Percentiles rank a stretch among this genome's conserved stretches.
Evolutionary conservation across 2,329 filamentous ascomycete species (phyloP).

Genomic region (Reticulascus tulasneorum): DNA sequence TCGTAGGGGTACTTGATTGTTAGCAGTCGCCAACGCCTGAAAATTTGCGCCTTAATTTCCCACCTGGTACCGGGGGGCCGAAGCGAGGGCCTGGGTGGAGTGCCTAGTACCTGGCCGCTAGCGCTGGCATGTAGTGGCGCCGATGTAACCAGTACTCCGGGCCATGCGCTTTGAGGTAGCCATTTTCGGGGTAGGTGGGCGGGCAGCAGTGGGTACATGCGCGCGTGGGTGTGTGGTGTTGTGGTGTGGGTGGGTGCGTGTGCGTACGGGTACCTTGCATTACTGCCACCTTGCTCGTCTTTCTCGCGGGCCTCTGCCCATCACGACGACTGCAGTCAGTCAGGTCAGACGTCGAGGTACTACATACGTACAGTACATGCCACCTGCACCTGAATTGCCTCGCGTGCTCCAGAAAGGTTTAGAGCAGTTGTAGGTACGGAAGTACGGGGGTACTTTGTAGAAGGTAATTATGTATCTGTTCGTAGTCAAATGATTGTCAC

Average conservation of each 20-base stretch:
- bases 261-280: slow-evolving; percentile 8
- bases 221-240: background rate
- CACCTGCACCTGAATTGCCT: too few species aligned
- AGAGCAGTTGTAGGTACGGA: background rate
- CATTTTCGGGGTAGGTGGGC: slow-evolving; percentile 1
- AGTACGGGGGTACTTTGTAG: slow-evolving; percentile 1
- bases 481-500: too few species aligned
- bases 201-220: background rate
- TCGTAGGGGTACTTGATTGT: slow-evolving; percentile 6
- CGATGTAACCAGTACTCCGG: background rate
- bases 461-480: too few species aligned
- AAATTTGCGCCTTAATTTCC: slow-evolving; percentile 16
- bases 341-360: too few species aligned
- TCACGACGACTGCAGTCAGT: too few species aligned
- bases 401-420: too few species aligned
- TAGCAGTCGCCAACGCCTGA: slow-evolving; percentile 7
- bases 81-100: slow-evolving; percentile 1
- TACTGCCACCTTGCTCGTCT: background rate
- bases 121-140: background rate
- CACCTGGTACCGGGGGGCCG: slow-evolving; percentile 5
- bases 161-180: background rate
- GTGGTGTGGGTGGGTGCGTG: too few species aligned
- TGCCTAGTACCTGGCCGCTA: background rate
- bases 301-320: background rate
- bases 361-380: too few species aligned